A percentile compares a stretch with the other conserved stretches of the same genome.
Conservation (phyloP, 164 flowering plant species). For the Tetracentron sinense region DNA sequence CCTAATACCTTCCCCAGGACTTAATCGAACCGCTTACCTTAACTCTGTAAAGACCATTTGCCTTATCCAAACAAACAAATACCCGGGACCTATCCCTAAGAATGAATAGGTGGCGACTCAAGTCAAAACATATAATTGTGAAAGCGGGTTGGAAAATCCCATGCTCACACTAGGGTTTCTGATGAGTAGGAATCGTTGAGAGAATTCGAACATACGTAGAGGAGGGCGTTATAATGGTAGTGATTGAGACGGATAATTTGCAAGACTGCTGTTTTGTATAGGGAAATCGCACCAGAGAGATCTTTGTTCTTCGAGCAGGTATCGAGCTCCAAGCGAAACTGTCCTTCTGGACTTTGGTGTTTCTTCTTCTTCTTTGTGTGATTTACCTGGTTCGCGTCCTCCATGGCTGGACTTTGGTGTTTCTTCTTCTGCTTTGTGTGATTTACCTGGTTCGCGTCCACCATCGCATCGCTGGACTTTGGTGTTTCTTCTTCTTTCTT, state of each 20-base stretch:
- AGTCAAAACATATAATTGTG: too few relatives aligned
- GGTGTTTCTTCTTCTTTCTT: slow-evolving; percentile 40
- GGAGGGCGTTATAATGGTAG: slow-evolving; percentile 57
- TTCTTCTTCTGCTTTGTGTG: slow-evolving; percentile 29
- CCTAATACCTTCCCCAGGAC: too few relatives aligned
- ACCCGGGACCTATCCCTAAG: too few relatives aligned
- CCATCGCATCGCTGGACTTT: slow-evolving; percentile 10
- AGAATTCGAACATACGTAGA: slow-evolving; percentile 65
- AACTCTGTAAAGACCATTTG: too few relatives aligned
- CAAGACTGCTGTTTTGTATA: slow-evolving; percentile 50
- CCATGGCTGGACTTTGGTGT: slow-evolving; percentile 17
- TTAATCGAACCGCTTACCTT: too few relatives aligned
- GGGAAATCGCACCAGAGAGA: slow-evolving; percentile 53
- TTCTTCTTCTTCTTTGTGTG: slow-evolving; percentile 29
- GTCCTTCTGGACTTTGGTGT: slow-evolving; percentile 36
- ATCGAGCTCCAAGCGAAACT: slow-evolving; percentile 50
- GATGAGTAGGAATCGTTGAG: slow-evolving; percentile 19
- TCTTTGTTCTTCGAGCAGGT: slow-evolving; percentile 61
- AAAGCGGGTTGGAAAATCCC: too few relatives aligned
- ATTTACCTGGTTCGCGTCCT: slow-evolving; percentile 8
- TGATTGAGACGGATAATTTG: slow-evolving; percentile 36
- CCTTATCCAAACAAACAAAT: too few relatives aligned
- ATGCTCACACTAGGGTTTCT: neutral
- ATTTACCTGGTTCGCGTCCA: too few relatives aligned
- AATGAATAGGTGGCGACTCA: too few relatives aligned